phyloP scores from a whole-genome alignment of 2,329 filamentous ascomycete species.

The Verticillium dahliae region DNA sequence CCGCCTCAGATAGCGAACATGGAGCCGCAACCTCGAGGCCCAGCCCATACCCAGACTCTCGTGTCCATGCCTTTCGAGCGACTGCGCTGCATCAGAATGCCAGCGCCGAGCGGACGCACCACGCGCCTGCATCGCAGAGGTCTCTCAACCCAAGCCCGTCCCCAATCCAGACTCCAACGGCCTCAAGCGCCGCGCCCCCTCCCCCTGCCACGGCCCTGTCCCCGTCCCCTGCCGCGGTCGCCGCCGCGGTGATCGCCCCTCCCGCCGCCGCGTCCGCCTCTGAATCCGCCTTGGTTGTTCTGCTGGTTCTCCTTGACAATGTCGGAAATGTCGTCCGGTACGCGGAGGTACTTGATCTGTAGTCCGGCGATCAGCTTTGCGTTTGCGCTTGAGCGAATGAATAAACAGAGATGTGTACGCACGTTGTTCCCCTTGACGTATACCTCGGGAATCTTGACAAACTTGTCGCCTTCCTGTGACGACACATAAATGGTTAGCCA shows the following conservation, averaged over 20 bases:
- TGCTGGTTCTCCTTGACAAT: slow-evolving; percentile 89
- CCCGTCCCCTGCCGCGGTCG: slow-evolving; percentile 45
- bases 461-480: slow-evolving; percentile 78
- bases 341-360: slow-evolving; percentile 96
- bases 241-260: slow-evolving; percentile 55
- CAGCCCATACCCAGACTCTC: neutral
- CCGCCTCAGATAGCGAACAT: neutral
- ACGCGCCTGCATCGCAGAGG: neutral
- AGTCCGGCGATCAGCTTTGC: neutral
- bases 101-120: neutral
- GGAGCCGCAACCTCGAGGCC: neutral
- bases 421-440: slow-evolving; percentile 98
- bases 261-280: slow-evolving; percentile 57
- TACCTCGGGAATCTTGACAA: slow-evolving; percentile 84
- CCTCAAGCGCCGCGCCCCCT: slow-evolving; percentile 5
- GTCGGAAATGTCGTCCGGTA: slow-evolving; percentile 95
- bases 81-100: too few relatives aligned
- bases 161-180: neutral
- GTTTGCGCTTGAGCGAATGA: neutral
- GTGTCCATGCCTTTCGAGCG: too few relatives aligned
- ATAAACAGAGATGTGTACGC: slow-evolving; percentile 24
- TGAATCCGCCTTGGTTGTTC: slow-evolving; percentile 55
- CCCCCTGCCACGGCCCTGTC: slow-evolving; percentile 15
- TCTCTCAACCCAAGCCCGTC: neutral
- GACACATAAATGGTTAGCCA: slow-evolving; percentile 11